Evolutionary conservation across 202 grass and related monocot genomes (phyloP).

Genomic region (Hordeum pubiflorum): DNA sequence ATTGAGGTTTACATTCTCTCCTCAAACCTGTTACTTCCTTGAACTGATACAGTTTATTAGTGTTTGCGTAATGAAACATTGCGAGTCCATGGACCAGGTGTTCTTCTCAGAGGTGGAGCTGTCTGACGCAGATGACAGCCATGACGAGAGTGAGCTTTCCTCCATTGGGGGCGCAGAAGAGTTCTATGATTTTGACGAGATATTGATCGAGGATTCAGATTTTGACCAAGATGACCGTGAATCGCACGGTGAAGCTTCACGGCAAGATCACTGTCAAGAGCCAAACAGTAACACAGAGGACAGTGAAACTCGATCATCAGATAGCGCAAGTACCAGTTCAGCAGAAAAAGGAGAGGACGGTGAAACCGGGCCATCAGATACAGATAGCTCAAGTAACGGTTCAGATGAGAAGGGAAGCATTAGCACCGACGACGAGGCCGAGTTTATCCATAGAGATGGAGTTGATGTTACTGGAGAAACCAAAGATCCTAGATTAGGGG

Average conservation of each 20-base stretch:
- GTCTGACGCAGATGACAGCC: not conserved
- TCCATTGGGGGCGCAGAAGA: not conserved
- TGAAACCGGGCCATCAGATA: not conserved
- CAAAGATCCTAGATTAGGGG: not conserved
- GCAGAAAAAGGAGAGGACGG: not conserved
- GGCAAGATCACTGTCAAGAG: not conserved
- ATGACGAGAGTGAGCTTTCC: not conserved
- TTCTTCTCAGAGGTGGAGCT: constrained; percentile 21
- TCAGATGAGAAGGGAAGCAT: not conserved
- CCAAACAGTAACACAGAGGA: not conserved
- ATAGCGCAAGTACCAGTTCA: not conserved
- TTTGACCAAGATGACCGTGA: not conserved
- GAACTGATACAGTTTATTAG: not conserved
- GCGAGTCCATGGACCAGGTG: not conserved
- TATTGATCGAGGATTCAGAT: not conserved
- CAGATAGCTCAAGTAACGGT: not conserved
- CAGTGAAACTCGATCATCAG: not conserved
- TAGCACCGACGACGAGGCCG: not conserved
- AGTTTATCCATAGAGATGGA: not conserved
- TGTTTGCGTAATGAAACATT: not conserved
- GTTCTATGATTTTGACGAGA: constrained; percentile 21
- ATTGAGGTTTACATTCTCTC: constrained; percentile 30
- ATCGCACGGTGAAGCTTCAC: not conserved
- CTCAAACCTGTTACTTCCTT: not conserved
- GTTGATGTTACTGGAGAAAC: not conserved